A percentile compares a stretch with the other conserved stretches of the same genome.
Conservation (phyloP, 306 rosid species). For the Cicer bijugum region DNA sequence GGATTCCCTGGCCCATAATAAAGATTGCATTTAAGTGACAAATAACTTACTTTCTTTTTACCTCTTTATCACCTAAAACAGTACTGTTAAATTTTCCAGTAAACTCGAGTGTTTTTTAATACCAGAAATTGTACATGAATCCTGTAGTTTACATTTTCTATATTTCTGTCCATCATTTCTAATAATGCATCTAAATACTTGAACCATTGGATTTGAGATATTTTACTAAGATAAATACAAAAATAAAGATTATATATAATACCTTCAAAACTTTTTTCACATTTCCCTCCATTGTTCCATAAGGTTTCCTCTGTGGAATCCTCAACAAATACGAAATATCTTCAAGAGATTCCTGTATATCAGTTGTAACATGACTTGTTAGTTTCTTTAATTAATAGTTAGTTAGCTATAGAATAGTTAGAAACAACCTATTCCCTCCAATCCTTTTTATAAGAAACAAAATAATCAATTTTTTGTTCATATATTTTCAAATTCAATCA, state of each 20-base stretch:
- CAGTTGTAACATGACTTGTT: background rate
- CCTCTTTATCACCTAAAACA: background rate
- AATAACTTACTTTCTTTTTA: background rate
- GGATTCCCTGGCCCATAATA: background rate
- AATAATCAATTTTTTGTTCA: background rate
- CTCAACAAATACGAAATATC: constrained; percentile 83
- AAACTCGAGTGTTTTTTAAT: background rate
- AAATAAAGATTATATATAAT: background rate
- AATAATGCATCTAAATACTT: background rate
- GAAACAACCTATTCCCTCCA: background rate
- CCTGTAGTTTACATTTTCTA: background rate
- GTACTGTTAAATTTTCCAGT: background rate
- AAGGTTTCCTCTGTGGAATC: constrained; percentile 96
- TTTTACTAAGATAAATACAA: constrained; percentile 7
- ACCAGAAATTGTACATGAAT: background rate
- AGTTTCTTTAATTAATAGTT: background rate
- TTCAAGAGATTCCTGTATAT: constrained; percentile 77
- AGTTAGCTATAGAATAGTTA: background rate
- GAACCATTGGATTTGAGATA: background rate
- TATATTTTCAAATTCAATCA: background rate
- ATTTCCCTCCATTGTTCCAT: constrained; percentile 94
- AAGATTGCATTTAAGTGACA: background rate
- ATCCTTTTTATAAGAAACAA: background rate
- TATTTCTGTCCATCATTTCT: background rate
- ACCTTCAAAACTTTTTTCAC: constrained; percentile 94